Conservation (phyloP, 306 rosid species). For the Quercus glauca region DNA sequence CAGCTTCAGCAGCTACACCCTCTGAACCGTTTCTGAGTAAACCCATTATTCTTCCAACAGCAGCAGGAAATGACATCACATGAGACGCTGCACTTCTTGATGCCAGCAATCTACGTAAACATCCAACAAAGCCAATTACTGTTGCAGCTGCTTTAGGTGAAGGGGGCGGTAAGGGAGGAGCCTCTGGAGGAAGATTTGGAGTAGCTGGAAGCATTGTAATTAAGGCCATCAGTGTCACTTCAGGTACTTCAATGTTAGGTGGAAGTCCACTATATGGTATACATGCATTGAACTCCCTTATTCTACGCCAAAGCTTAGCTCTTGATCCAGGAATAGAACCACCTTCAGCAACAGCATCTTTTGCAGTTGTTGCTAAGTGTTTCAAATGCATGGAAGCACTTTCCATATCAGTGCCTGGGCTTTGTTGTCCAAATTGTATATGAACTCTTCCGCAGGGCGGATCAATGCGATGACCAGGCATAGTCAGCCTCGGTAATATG, state of each 20-base stretch:
- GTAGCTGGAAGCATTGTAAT: conserved; percentile 98
- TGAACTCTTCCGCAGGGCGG: conserved; percentile 95
- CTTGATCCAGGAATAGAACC: conserved; percentile 99
- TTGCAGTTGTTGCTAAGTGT: conserved; percentile 92
- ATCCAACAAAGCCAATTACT: conserved; percentile 89
- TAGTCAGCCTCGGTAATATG: conserved; percentile 92
- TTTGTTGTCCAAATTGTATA: conserved; percentile 70
- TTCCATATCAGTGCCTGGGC: conserved; percentile 63
- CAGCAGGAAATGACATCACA: conserved; percentile 98
- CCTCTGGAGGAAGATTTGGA: conserved; percentile 97
- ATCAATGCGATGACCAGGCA: conserved; percentile 98
- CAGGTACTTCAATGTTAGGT: conserved; percentile 86
- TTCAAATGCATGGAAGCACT: conserved; percentile 84
- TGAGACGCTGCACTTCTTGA: conserved; percentile 94
- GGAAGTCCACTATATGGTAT: conserved; percentile 81
- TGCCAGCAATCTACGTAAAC: conserved; percentile 86
- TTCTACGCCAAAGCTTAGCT: conserved; percentile 99
- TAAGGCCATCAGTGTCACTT: conserved; percentile 98
- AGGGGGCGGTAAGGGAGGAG: conserved; percentile 98
- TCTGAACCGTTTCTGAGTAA: conserved; percentile 97
- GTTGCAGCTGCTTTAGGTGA: conserved; percentile 99
- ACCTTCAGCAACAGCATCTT: conserved; percentile 99
- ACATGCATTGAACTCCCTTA: conserved; percentile 99
- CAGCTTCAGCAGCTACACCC: conserved; percentile 97
- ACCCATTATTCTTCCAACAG: conserved; percentile 99